Evolutionary conservation across 768 basidiomycete species (phyloP).

Genomic region (Strobilomyces dryophilus): DNA sequence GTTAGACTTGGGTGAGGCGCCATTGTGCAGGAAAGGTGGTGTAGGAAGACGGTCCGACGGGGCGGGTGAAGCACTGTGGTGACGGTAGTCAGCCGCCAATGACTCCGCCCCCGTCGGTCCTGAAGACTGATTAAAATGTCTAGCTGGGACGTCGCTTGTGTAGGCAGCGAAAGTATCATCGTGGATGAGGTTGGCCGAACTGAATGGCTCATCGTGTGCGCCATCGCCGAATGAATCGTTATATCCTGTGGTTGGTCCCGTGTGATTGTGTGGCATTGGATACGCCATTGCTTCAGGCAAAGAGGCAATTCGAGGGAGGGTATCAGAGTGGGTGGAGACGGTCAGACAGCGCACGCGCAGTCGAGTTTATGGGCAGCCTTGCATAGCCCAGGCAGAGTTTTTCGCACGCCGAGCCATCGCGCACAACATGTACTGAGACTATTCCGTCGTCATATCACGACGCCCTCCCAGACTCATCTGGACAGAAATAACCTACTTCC

Average conservation of each 20-base stretch:
- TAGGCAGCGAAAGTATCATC: slow-evolving; percentile 20
- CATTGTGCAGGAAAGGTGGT: slow-evolving; percentile 15
- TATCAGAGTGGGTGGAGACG: neutral
- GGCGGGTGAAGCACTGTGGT: slow-evolving; percentile 15
- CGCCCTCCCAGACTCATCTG: neutral
- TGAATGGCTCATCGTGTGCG: slow-evolving; percentile 21
- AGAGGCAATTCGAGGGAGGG: neutral
- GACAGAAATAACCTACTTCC: neutral
- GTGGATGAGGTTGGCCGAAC: slow-evolving; percentile 2
- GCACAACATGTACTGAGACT: too few relatives aligned
- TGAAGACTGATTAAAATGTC: slow-evolving; percentile 6
- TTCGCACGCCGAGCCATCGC: slow-evolving; percentile 19
- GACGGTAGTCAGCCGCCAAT: slow-evolving; percentile 27
- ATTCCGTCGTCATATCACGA: neutral
- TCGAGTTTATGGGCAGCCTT: neutral
- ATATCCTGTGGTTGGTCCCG: slow-evolving; percentile 8
- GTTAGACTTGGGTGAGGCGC: neutral
- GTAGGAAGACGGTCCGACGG: slow-evolving; percentile 14
- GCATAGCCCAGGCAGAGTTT: neutral
- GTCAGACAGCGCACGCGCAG: slow-evolving; percentile 1
- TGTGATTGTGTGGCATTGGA: slow-evolving; percentile 7
- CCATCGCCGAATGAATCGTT: slow-evolving; percentile 28
- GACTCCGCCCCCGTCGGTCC: slow-evolving; percentile 21
- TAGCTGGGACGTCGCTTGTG: slow-evolving; percentile 18
- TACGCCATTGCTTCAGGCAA: slow-evolving; percentile 22